Base-by-base conservation (phyloP, 257 asterid species). In the Linderniella brevidens region DNA sequence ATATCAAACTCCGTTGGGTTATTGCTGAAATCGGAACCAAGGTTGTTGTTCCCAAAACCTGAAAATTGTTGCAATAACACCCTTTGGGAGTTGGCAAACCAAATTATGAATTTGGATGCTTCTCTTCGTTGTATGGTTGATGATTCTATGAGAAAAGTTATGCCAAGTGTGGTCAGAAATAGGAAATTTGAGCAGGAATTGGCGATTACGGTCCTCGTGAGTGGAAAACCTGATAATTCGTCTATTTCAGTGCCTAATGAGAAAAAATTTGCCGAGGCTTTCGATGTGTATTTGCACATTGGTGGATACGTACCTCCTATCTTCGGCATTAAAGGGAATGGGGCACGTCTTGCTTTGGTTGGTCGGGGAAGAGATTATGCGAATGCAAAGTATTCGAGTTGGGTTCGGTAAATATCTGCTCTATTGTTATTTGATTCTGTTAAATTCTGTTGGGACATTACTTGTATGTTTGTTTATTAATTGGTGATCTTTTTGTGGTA, bases 291-390 rank as follows among this genome's bases (percentile, higher is more conserved):
- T 67, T 54, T 81, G 53, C 93, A 90, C 57, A 57, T 85, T 37
- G 65, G 81, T 19, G 69, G 76, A 19, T 90, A 81, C 65, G 70
- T 68, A 58, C 93, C 83, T 11, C 67, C 78, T 16, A 63, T 35
- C n/a, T 72, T 75, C 62, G 96, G 95, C 38, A 58, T 38, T 58
- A 48, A 43, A 49, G 78, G 65, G 45, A 69, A 67, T 55, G 85
- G 71, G 5, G 86, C 83, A 4, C 77, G 41, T 58, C 63, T 85
- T 74, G 99, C 96, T 9, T 65, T 81, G 9, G 96, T 79, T 11
- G 93, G 99, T 1, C 70, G 41, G 32, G 96, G 94, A 5, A 79
- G 99, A 65, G 78, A 73, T 56, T 66, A 60, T 39, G 88, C 96
- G 0, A 71, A 64, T 66, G 99, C 96, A 1, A 90, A 90, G 67